Base-by-base conservation (phyloP, 2,329 filamentous ascomycete species). In the Venturia effusa region DNA sequence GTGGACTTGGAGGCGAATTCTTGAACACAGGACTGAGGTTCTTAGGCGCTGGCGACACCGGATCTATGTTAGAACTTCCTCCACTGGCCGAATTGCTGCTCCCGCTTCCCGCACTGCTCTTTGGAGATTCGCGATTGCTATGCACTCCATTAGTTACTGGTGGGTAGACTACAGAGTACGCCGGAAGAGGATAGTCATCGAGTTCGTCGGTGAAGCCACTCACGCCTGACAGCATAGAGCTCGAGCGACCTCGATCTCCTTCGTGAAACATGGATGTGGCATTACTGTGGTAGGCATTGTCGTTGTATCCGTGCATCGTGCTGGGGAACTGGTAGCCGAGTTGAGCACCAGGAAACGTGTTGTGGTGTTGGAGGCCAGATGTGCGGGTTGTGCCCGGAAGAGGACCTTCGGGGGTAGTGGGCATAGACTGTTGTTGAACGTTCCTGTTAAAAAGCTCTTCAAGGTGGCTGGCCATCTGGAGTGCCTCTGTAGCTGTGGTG, bases 341-440 rank as follows among this genome's bases (percentile, higher is more conserved):
- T 61, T 17, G 64, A 61, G 41, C 32, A 43, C 45, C 61, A 30
- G 61, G 61, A 19, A 63, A 63, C 27, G 40, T 63, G 27, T 71
- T 70, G 69, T 74, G 74, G 27, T 73, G 70, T 24, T 64, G 64
- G 39, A 61, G 22, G 68, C 59, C 71, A 72, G 66, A 71, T 68
- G 43, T 73, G 68, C 64, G 73, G 69, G 65, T 77, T 11, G 81
- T 83, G 64, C 82, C 82, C 30, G 83, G 82, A 17, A 85, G 73
- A 39, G 80, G 78, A 34, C 82, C 82, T 73, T 86, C 84, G n/a
- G 84, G 84, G n/a, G 83, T 85, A 0, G 75, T 75, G 39, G 78
- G 78, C 48, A 77, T 45, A 6, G 51, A 60, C 43, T 66, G 54
- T 65, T 77, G 74, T 67, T 77, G 74, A 51, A 75, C 73, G 57